Evolutionary conservation across 306 rosid genomes (phyloP).

Genomic region (Prunus mira): DNA sequence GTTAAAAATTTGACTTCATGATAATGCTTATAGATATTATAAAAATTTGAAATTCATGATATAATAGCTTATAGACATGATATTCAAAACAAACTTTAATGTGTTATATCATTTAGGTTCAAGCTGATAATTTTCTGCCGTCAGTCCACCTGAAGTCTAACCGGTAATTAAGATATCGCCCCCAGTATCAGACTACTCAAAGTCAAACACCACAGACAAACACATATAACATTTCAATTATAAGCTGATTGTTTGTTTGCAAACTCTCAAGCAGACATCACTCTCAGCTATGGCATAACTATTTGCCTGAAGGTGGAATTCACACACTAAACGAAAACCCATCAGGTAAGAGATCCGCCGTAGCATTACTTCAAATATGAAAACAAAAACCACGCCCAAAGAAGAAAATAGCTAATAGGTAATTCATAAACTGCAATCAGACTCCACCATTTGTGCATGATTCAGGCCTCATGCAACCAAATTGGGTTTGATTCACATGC

Average conservation of each 20-base stretch:
- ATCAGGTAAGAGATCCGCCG: background rate
- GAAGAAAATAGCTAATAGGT: background rate
- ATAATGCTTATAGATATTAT: background rate
- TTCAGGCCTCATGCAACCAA: conserved; percentile 22
- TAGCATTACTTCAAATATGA: conserved; percentile 2
- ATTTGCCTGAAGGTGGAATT: background rate
- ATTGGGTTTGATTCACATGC: conserved; percentile 3
- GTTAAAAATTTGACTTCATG: background rate
- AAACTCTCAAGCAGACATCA: background rate
- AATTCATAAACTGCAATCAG: background rate
- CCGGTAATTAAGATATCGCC: background rate
- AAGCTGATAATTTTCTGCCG: background rate
- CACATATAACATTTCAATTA: background rate
- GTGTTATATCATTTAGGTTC: background rate
- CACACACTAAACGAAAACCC: background rate
- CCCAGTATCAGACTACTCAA: background rate
- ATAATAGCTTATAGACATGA: background rate
- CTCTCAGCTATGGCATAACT: background rate
- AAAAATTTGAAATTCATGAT: background rate
- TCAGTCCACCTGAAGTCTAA: background rate
- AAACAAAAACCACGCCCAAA: background rate
- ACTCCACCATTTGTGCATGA: conserved; percentile 22
- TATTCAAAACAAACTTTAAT: background rate
- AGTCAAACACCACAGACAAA: background rate
- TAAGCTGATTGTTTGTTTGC: background rate